Percentiles rank a stretch among this genome's conserved stretches.
These are phyloP conservation scores for Solanum microdontum DNA, from an alignment of 257 asterid species.

Conservation along the genomic window DNA sequence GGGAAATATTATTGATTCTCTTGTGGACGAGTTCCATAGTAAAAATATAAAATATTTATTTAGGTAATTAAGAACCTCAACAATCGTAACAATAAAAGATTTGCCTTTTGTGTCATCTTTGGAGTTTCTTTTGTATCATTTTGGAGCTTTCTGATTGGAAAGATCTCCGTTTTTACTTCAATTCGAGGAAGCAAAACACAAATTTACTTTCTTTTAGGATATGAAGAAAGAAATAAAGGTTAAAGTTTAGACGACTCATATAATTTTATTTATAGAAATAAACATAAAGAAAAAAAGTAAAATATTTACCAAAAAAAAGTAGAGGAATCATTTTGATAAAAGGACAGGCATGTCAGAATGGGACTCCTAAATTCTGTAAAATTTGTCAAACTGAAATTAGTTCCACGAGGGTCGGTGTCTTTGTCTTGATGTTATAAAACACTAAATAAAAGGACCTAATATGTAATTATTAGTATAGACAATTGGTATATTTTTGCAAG, in stretches of 20 bases:
- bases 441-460: not conserved
- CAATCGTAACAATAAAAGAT: too few relatives aligned
- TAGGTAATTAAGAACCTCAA: not conserved
- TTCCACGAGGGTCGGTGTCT: not conserved
- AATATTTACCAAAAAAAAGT: not conserved
- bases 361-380: not conserved
- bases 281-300: not conserved
- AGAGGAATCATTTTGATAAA: not conserved
- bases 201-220: not conserved
- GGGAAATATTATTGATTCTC: not conserved
- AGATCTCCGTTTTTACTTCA: not conserved
- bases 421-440: not conserved
- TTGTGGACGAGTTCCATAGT: not conserved
- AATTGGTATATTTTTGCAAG: not conserved
- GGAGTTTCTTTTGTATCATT: not conserved
- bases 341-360: not conserved
- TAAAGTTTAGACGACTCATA: not conserved
- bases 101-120: too few relatives aligned
- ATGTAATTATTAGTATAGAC: not conserved
- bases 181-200: not conserved
- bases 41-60: too few relatives aligned
- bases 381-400: not conserved
- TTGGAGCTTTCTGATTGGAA: not conserved
- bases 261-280: too few relatives aligned
- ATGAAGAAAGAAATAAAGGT: not conserved